Conservation (phyloP, 768 basidiomycete species). For the Fomitopsis serialis region DNA sequence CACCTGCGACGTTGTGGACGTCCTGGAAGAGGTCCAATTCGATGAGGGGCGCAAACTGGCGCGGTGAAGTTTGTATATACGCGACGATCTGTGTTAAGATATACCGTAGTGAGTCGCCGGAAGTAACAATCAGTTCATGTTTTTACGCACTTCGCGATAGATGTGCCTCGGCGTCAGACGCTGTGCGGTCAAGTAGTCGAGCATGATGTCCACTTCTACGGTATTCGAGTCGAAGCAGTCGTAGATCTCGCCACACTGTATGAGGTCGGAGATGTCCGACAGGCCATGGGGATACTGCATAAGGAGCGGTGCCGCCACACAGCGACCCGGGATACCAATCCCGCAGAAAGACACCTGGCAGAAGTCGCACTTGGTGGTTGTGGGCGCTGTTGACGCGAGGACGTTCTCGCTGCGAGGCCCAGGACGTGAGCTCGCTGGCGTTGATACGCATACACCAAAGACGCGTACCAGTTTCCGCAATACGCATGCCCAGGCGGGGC, state of each 20-base stretch:
- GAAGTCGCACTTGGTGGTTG: slow-evolving; percentile 80
- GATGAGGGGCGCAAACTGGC: slow-evolving; percentile 59
- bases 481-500: slow-evolving; percentile 72
- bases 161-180: slow-evolving; percentile 63
- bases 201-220: slow-evolving; percentile 78
- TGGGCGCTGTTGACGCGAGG: slow-evolving; percentile 65
- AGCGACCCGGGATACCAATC: slow-evolving; percentile 70
- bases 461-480: slow-evolving; percentile 76
- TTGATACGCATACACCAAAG: not conserved
- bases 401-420: slow-evolving; percentile 55
- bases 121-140: too few relatives aligned
- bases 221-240: slow-evolving; percentile 76
- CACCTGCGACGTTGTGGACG: slow-evolving; percentile 52
- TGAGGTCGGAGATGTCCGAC: slow-evolving; percentile 64
- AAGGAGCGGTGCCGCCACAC: slow-evolving; percentile 50
- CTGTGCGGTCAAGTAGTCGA: slow-evolving; percentile 70
- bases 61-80: slow-evolving; percentile 54
- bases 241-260: slow-evolving; percentile 70
- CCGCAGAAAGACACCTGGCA: slow-evolving; percentile 83
- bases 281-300: slow-evolving; percentile 68
- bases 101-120: too few relatives aligned
- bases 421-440: not conserved
- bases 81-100: slow-evolving; percentile 47
- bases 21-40: slow-evolving; percentile 70
- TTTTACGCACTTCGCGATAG: slow-evolving; percentile 60